Conservation (phyloP, 2,329 filamentous ascomycete genomes). For the Falciphora oryzae region DNA sequence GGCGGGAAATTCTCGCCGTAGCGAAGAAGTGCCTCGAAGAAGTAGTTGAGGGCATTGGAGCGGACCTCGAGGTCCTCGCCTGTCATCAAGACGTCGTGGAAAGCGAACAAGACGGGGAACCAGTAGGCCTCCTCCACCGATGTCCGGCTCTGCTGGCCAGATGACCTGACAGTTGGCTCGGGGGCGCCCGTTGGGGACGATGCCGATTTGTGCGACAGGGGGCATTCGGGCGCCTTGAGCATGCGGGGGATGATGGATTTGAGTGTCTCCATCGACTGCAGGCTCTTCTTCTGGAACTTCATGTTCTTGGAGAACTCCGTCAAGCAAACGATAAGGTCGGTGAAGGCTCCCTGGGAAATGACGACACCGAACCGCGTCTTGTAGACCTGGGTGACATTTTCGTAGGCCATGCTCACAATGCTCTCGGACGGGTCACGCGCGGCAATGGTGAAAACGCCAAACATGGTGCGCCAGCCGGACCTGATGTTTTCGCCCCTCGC, state of each 20-base stretch:
- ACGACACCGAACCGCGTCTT: conserved; percentile 93
- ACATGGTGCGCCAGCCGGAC: conserved; percentile 99
- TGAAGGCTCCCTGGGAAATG: conserved; percentile 93
- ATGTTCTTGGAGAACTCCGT: conserved; percentile 99
- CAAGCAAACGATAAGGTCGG: conserved; percentile 90
- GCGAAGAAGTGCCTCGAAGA: conserved; percentile 87
- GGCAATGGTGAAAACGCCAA: conserved; percentile 95
- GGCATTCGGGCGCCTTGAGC: conserved; percentile 93
- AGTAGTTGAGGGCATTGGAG: conserved; percentile 85
- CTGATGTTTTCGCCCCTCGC: conserved; percentile 93
- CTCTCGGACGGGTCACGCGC: conserved; percentile 88
- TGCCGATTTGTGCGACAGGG: conserved; percentile 62
- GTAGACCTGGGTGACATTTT: conserved; percentile 94
- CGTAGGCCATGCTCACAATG: conserved; percentile 94
- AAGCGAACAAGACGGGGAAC: conserved; percentile 97
- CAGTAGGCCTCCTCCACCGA: conserved; percentile 96
- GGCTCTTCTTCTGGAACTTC: conserved; percentile 96
- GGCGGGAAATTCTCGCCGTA: conserved; percentile 88
- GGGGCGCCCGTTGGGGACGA: conserved; percentile 28
- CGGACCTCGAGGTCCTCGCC: conserved; percentile 96
- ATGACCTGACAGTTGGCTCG: background rate
- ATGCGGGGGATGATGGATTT: conserved; percentile 93
- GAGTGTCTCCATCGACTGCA: conserved; percentile 90
- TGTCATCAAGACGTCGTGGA: conserved; percentile 98
- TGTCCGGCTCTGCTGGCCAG: conserved; percentile 61